A percentile compares a stretch with the other conserved stretches of the same genome.
phyloP scores from a whole-genome alignment of 2,329 filamentous ascomycete species.

The Fusarium sp. region DNA sequence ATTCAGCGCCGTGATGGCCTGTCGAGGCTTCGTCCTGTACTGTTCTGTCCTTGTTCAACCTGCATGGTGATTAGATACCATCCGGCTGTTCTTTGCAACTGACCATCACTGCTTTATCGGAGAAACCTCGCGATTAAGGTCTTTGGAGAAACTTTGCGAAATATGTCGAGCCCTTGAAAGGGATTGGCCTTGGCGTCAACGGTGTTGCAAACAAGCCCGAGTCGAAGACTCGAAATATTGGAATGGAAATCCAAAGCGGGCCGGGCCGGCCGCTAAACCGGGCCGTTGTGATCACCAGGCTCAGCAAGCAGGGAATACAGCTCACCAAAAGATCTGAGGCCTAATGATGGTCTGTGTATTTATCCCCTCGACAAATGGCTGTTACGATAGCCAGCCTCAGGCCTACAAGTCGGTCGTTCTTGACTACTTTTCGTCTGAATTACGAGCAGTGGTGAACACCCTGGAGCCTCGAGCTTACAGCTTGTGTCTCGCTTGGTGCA shows the following conservation, averaged over 20 bases:
- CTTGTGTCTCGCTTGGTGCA: slow-evolving; percentile 29
- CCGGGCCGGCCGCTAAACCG: slow-evolving; percentile 40
- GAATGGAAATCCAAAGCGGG: slow-evolving; percentile 33
- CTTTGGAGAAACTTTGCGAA: not conserved
- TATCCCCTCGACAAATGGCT: slow-evolving; percentile 17
- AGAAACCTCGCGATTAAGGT: not conserved
- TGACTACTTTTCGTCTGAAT: slow-evolving; percentile 23
- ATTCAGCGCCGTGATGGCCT: slow-evolving; percentile 13
- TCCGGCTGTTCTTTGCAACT: slow-evolving; percentile 13
- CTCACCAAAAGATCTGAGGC: slow-evolving; percentile 10
- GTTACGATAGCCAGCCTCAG: slow-evolving; percentile 17
- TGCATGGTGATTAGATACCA: slow-evolving; percentile 5
- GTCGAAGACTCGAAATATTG: slow-evolving; percentile 4
- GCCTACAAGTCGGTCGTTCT: slow-evolving; percentile 28
- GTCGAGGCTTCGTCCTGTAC: slow-evolving; percentile 7
- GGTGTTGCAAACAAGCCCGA: slow-evolving; percentile 1
- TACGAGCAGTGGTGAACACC: slow-evolving; percentile 25
- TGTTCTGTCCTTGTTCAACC: not conserved
- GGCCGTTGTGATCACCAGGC: slow-evolving; percentile 37
- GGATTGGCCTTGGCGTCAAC: not conserved
- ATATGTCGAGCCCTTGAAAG: not conserved
- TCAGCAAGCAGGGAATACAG: slow-evolving; percentile 17
- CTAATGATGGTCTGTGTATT: slow-evolving; percentile 23
- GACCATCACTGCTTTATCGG: slow-evolving; percentile 13
- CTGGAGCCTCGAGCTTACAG: slow-evolving; percentile 24